phyloP scores from a whole-genome alignment of 176 grass and related monocot genomes.

The Phoenix roebelenii region DNA sequence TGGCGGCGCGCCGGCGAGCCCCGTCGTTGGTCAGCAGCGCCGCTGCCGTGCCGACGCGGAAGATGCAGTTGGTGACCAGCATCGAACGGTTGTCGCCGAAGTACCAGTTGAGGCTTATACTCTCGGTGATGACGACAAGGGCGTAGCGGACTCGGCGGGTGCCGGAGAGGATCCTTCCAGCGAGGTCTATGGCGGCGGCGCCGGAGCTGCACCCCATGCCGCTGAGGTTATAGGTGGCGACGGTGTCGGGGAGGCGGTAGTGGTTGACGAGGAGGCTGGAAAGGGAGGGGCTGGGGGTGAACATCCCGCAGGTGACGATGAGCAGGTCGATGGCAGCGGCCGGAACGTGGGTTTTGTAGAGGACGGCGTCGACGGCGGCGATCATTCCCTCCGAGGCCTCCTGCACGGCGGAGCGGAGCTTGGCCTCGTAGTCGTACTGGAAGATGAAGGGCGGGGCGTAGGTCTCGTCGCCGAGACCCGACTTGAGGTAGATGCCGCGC shows the following conservation, averaged over 20 bases:
- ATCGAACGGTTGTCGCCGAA: conserved; percentile 21
- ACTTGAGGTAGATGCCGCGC: conserved; percentile 25
- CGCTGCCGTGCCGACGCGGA: conserved; percentile 27
- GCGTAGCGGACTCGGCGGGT: background rate
- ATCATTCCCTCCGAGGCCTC: conserved; percentile 31
- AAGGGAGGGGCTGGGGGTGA: conserved; percentile 22
- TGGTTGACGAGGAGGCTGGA: conserved; percentile 18
- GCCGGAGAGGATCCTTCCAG: background rate
- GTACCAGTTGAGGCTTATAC: conserved; percentile 17
- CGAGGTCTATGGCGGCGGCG: conserved; percentile 17
- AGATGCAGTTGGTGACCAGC: conserved; percentile 23
- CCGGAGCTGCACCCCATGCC: conserved; percentile 38
- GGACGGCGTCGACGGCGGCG: conserved; percentile 23
- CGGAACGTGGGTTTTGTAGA: conserved; percentile 15
- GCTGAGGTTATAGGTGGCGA: conserved; percentile 17
- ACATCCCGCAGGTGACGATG: conserved; percentile 31
- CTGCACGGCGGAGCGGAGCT: conserved; percentile 10
- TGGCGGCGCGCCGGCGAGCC: background rate
- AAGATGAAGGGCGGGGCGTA: conserved; percentile 24
- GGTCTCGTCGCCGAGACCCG: conserved; percentile 42
- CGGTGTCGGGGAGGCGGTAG: conserved; percentile 15
- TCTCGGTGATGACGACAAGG: conserved; percentile 24
- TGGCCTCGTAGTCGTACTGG: conserved; percentile 11
- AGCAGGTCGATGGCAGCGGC: conserved; percentile 23
- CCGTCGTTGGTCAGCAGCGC: conserved; percentile 6